Evolutionary conservation across 139 green algal species (phyloP).

Genomic region (Auxenochlorella pyrenoidosa): DNA sequence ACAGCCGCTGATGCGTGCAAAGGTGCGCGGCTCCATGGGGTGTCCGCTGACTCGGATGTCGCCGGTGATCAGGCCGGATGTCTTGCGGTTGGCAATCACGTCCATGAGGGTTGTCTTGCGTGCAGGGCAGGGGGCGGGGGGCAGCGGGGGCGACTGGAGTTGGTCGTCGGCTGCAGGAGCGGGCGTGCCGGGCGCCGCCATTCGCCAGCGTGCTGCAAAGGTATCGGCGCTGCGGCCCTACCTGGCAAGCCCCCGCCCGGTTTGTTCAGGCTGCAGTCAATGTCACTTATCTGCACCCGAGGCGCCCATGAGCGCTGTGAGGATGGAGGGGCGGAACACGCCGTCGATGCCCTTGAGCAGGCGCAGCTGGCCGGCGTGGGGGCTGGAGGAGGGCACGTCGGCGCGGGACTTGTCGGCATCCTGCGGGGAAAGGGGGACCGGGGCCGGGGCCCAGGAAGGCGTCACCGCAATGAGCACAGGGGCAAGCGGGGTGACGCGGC

Average conservation of each 20-base stretch:
- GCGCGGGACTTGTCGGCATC: conserved; percentile 6
- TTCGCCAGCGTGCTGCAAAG: background rate
- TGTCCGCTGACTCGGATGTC: conserved; percentile 71
- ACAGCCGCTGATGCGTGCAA: conserved; percentile 69
- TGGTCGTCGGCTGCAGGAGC: background rate
- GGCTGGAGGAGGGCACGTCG: conserved; percentile 2
- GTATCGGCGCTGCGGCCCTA: no score
- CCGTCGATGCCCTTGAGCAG: conserved; percentile 42
- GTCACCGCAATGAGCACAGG: no score
- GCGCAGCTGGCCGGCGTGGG: conserved; percentile 29
- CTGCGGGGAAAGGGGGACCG: background rate
- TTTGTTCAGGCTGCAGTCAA: background rate
- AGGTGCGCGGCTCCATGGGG: conserved; percentile 65
- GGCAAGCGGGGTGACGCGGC: no score
- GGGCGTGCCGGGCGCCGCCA: background rate
- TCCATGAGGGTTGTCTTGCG: conserved; percentile 73
- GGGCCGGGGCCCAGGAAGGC: no score
- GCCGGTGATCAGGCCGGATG: conserved; percentile 42
- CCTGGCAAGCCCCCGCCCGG: no score
- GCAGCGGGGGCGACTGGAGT: background rate
- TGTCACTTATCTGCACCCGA: conserved; percentile 41
- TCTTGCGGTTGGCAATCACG: conserved; percentile 63
- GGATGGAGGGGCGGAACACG: conserved; percentile 40
- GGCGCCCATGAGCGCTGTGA: conserved; percentile 66
- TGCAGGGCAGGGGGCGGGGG: background rate